A percentile compares a stretch with the other conserved stretches of the same genome.
Conservation (phyloP, 345 rosid genomes). For the Boechera retrofracta region DNA sequence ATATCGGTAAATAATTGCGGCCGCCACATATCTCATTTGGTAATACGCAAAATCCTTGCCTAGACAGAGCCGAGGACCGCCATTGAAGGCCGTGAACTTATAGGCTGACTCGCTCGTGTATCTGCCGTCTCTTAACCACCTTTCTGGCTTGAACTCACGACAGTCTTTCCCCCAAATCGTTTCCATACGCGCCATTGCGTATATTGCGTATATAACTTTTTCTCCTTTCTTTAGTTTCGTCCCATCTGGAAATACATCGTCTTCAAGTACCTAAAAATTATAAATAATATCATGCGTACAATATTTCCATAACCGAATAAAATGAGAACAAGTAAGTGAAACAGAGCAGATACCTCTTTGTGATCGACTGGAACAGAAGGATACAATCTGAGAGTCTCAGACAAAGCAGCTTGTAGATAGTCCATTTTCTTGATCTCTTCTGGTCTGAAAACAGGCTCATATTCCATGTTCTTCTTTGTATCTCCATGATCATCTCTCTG, state of each 20-base stretch:
- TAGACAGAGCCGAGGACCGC: slow-evolving; percentile 81
- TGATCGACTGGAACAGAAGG: slow-evolving; percentile 95
- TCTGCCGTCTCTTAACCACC: slow-evolving; percentile 75
- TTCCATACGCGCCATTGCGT: slow-evolving; percentile 89
- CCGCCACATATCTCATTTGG: slow-evolving; percentile 77
- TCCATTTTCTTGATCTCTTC: slow-evolving; percentile 92
- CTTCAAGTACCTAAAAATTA: slow-evolving; percentile 60
- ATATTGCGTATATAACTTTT: slow-evolving; percentile 74
- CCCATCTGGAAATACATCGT: slow-evolving; percentile 80
- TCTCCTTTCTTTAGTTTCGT: slow-evolving; percentile 70
- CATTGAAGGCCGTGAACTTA: slow-evolving; percentile 82
- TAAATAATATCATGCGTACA: background rate
- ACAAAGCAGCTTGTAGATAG: slow-evolving; percentile 79
- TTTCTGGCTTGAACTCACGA: slow-evolving; percentile 73
- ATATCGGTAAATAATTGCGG: slow-evolving; percentile 65
- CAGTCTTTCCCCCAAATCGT: slow-evolving; percentile 82
- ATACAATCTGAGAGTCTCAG: slow-evolving; percentile 78
- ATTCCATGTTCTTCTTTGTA: slow-evolving; percentile 32
- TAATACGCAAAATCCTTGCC: slow-evolving; percentile 88
- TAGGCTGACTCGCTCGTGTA: slow-evolving; percentile 78
- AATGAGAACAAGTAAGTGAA: background rate
- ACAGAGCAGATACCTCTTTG: slow-evolving; percentile 66
- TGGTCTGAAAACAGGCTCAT: slow-evolving; percentile 47
- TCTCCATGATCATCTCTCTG: slow-evolving; percentile 44
- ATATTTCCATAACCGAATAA: background rate